Evolutionary conservation across 805 yeast species (phyloP).

Genomic region (Candida adriatica): DNA sequence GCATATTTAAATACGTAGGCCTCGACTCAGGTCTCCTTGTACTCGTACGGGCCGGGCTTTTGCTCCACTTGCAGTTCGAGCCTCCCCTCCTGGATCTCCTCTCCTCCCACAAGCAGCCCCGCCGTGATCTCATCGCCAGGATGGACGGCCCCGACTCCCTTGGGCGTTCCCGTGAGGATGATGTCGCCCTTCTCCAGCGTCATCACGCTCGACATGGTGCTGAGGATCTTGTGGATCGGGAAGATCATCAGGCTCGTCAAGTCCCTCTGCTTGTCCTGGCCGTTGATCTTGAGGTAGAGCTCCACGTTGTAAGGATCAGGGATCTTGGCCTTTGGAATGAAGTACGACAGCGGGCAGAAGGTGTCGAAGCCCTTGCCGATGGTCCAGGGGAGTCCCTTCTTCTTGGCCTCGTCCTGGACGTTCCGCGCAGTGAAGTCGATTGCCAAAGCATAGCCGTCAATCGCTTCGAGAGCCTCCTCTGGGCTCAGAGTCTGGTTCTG

Average conservation of each 20-base stretch:
- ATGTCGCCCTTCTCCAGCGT: constrained; percentile 87
- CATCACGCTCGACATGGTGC: constrained; percentile 82
- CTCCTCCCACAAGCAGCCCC: constrained; percentile 47
- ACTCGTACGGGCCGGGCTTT: constrained; percentile 56
- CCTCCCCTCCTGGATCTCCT: constrained; percentile 41
- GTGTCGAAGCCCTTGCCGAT: constrained; percentile 97
- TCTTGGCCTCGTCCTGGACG: constrained; percentile 91
- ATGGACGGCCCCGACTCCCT: constrained; percentile 82
- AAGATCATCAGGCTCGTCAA: constrained; percentile 78
- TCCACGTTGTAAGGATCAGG: constrained; percentile 69
- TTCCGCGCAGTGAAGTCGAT: constrained; percentile 94
- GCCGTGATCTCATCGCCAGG: constrained; percentile 80
- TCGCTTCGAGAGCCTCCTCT: constrained; percentile 66
- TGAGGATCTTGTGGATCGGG: constrained; percentile 73
- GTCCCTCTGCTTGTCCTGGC: constrained; percentile 64
- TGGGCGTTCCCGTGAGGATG: constrained; percentile 93
- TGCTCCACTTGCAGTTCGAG: constrained; percentile 30
- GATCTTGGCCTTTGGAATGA: constrained; percentile 59
- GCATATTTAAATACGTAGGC: neutral
- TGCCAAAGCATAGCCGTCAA: constrained; percentile 84
- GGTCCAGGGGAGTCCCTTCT: constrained; percentile 93
- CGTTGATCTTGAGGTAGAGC: constrained; percentile 63
- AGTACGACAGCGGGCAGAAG: constrained; percentile 77
- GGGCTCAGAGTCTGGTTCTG: constrained; percentile 51
- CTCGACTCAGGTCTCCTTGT: constrained; percentile 31